Conservation (phyloP, 2,329 filamentous ascomycete species). For the Talaromyces sp. region DNA sequence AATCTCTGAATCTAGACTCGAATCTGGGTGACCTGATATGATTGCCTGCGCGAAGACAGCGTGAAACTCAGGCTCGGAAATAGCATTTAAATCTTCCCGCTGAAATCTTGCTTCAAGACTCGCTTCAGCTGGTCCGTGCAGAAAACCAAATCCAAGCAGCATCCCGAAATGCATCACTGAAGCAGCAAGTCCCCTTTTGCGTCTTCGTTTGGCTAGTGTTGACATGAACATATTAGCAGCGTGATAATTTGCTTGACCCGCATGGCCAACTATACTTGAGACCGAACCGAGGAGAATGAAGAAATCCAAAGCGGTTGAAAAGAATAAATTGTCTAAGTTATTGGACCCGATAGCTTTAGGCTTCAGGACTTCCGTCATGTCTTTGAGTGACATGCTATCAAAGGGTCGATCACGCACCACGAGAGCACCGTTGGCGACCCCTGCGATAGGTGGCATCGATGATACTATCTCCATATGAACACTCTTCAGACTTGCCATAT, state of each 20-base stretch:
- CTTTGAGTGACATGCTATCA: conserved; percentile 29
- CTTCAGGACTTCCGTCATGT: conserved; percentile 26
- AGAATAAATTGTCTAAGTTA: conserved; percentile 23
- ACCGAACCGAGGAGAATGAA: conserved; percentile 38
- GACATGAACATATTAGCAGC: conserved; percentile 25
- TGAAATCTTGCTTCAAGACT: conserved; percentile 6
- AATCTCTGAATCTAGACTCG: conserved; percentile 19
- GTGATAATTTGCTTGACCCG: conserved; percentile 39
- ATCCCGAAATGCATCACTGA: conserved; percentile 29
- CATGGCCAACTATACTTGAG: conserved; percentile 24
- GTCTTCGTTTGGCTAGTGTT: conserved; percentile 18
- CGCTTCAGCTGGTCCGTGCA: conserved; percentile 12
- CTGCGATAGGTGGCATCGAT: conserved; percentile 31
- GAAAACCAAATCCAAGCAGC: conserved; percentile 28
- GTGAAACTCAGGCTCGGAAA: conserved; percentile 51
- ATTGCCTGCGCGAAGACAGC: conserved; percentile 54
- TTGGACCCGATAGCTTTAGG: conserved; percentile 41
- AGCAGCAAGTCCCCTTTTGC: conserved; percentile 17
- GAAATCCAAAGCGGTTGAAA: conserved; percentile 32
- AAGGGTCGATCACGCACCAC: conserved; percentile 36
- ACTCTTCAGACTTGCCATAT: not conserved
- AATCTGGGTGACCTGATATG: conserved; percentile 36
- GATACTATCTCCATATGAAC: not conserved
- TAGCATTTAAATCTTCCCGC: conserved; percentile 1
- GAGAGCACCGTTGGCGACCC: conserved; percentile 39